A percentile compares a stretch with the other conserved stretches of the same genome.
Evolutionary conservation across 306 rosid species (phyloP).

Genomic region (Echinosophora koreensis): DNA sequence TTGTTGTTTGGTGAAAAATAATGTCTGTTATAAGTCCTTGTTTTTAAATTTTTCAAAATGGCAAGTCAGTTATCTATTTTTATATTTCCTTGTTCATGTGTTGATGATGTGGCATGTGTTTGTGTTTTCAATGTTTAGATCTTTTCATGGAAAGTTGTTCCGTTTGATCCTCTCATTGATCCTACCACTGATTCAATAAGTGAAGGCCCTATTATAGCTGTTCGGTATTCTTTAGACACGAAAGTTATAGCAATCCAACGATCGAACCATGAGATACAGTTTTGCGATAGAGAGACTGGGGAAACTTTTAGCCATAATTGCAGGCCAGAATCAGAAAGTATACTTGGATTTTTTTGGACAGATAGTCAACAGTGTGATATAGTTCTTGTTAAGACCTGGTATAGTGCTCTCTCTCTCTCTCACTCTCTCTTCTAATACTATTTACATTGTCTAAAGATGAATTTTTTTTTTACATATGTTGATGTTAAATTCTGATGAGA

Average conservation of each 20-base stretch:
- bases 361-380: slow-evolving; percentile 84
- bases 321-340: slow-evolving; percentile 81
- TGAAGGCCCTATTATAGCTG: slow-evolving; percentile 85
- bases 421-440: slow-evolving; percentile 15
- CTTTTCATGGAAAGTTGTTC: slow-evolving; percentile 89
- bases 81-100: slow-evolving; percentile 5
- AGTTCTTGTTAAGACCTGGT: slow-evolving; percentile 93
- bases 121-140: slow-evolving; percentile 57
- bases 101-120: not conserved
- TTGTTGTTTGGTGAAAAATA: slow-evolving; percentile 34
- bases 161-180: slow-evolving; percentile 70
- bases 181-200: slow-evolving; percentile 74
- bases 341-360: slow-evolving; percentile 97
- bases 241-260: slow-evolving; percentile 87
- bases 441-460: slow-evolving; percentile 35
- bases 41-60: slow-evolving; percentile 28
- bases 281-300: slow-evolving; percentile 81
- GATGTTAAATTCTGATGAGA: slow-evolving; percentile 28
- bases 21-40: not conserved
- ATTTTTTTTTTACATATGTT: not conserved
- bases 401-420: slow-evolving; percentile 23
- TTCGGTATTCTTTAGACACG: slow-evolving; percentile 84
- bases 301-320: slow-evolving; percentile 82
- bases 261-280: slow-evolving; percentile 78
- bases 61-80: slow-evolving; percentile 19